Base-by-base conservation (phyloP, 2,329 filamentous ascomycete genomes). In the Rhynchosporium secalis region DNA sequence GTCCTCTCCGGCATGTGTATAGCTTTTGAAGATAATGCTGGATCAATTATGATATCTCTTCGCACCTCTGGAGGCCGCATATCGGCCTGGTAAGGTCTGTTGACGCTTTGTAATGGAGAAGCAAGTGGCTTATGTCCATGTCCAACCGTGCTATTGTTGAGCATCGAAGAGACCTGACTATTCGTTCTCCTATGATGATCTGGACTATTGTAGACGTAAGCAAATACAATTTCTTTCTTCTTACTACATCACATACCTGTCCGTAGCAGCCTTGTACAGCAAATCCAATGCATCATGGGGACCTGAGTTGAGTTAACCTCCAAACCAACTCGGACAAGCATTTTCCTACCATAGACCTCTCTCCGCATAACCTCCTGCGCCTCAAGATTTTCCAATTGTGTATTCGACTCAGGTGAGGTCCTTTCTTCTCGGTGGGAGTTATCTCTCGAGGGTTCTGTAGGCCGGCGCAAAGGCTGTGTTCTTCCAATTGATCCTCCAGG, bases 281-380 rank as follows among this genome's bases (percentile, higher is more conserved):
- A 97, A 81, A 75, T 96, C 92, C 54, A 98, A 81, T 29, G 94
- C 94, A 78, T 98, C 94, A 72, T 96, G 93, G 3, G 91, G 92
- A 41, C 92, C 65, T 66, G 28, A 20, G 31, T 12, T n/a, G 10
- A 12, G 38, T 58, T 48, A 58, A 45, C 43, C 12, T 58, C 13
- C 15, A n/a, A 9, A 45, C 10, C 33, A 45, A 59, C 52, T 48
- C 20, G 38, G 40, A 6, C 3, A 52, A 15, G 12, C 59, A n/a
- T 20, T 20, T 33, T 10, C 41, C 9, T 26, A 47, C 65, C 93
- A 75, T 93, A 96, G 49, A 98, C 87, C 69, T 91, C 90, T 60
- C 78, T 80, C 38, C 85, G 78, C 85, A 88, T 87, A 62, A 88
- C 84, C 8, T 80, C 80, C 71, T 84, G 83, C 28, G 86, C 86